Evolutionary conservation across 768 basidiomycete species (phyloP).

Genomic region (Pleurotus eryngii): DNA sequence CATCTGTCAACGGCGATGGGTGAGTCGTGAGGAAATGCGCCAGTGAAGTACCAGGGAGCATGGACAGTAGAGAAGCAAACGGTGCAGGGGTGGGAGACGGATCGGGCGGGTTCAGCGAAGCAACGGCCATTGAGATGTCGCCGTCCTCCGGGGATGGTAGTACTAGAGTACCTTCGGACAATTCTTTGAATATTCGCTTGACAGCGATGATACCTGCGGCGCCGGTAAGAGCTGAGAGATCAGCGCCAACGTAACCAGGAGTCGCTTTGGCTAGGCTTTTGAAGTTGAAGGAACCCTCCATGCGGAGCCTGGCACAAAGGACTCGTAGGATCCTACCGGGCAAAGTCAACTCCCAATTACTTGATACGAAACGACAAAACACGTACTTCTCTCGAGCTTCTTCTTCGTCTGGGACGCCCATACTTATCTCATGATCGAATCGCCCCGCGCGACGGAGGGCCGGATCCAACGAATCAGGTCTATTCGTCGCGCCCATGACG

Average conservation of each 20-base stretch:
- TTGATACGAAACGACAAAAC: background rate
- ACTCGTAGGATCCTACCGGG: slow-evolving; percentile 80
- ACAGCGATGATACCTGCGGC: slow-evolving; percentile 96
- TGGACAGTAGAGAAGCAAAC: slow-evolving; percentile 25
- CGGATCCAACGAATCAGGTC: slow-evolving; percentile 92
- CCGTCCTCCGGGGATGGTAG: slow-evolving; percentile 40
- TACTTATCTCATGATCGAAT: slow-evolving; percentile 96
- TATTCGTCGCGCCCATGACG: slow-evolving; percentile 94
- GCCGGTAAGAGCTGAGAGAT: slow-evolving; percentile 84
- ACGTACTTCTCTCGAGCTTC: slow-evolving; percentile 84
- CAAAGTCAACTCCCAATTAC: background rate
- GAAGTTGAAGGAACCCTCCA: slow-evolving; percentile 90
- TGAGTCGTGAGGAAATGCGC: slow-evolving; percentile 88
- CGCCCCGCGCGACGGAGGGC: slow-evolving; percentile 91
- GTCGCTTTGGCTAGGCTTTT: slow-evolving; percentile 83
- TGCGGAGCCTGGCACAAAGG: slow-evolving; percentile 75
- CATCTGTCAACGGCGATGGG: slow-evolving; percentile 71
- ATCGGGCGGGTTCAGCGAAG: slow-evolving; percentile 17
- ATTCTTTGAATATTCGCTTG: slow-evolving; percentile 86
- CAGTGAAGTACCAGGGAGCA: slow-evolving; percentile 65
- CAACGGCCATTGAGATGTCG: slow-evolving; percentile 43
- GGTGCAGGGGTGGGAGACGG: slow-evolving; percentile 11
- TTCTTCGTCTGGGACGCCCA: slow-evolving; percentile 93
- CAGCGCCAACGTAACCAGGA: slow-evolving; percentile 96
- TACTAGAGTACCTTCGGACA: slow-evolving; percentile 63